Evolutionary conservation across 768 basidiomycete genomes (phyloP).

Genomic region (Ephemerocybe angulata): DNA sequence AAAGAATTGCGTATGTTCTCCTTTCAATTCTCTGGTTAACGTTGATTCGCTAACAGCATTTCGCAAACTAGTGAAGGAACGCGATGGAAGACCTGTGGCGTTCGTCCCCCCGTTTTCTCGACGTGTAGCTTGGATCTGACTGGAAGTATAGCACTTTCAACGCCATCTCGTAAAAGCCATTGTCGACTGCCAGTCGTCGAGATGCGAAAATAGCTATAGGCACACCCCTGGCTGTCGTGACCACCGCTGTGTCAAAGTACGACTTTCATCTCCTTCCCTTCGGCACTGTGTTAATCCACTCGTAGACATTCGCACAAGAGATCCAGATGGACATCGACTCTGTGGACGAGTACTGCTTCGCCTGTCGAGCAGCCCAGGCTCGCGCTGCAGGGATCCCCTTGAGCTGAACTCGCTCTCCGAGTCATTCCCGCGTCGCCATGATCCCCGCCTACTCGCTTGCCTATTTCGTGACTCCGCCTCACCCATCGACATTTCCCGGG

Average conservation of each 20-base stretch:
- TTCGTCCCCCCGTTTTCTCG: constrained; percentile 28
- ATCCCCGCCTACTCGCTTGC: neutral
- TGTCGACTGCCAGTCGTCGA: constrained; percentile 64
- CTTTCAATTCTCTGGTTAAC: neutral
- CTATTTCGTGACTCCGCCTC: neutral
- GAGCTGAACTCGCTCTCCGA: neutral
- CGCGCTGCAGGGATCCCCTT: constrained; percentile 20
- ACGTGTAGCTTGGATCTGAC: constrained; percentile 1
- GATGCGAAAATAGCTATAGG: constrained; percentile 60
- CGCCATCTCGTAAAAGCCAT: constrained; percentile 71
- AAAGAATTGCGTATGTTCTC: constrained; percentile 65
- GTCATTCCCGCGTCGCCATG: neutral
- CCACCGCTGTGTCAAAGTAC: constrained; percentile 54
- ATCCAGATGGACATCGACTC: constrained; percentile 66
- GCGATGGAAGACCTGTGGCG: constrained; percentile 68
- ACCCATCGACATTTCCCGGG: neutral
- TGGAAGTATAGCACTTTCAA: constrained; percentile 65
- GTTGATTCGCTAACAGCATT: constrained; percentile 12
- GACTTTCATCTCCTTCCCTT: constrained; percentile 18
- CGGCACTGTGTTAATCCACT: neutral
- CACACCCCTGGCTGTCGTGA: constrained; percentile 57
- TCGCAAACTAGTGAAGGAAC: constrained; percentile 63
- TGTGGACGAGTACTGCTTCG: constrained; percentile 69
- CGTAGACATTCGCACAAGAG: constrained; percentile 63
- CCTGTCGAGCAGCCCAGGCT: constrained; percentile 58